These are phyloP conservation scores for Aspergillus fumigatus DNA, from an alignment of 2,329 filamentous ascomycete genomes.

Conservation along the genomic window DNA sequence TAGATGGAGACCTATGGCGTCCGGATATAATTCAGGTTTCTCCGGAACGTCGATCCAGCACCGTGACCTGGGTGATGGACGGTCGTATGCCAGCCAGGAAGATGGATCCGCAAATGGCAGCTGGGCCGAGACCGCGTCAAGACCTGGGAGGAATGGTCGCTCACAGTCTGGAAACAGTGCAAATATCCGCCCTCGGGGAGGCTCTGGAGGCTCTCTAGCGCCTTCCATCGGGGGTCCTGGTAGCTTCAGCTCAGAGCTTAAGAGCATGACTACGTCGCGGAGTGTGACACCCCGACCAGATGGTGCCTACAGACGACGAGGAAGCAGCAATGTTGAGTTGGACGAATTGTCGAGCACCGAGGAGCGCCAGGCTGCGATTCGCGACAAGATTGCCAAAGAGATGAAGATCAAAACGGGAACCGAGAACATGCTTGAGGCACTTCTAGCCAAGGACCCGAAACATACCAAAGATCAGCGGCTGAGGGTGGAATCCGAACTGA, in stretches of 20 bases:
- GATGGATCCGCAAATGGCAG: conserved; percentile 35
- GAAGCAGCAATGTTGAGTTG: conserved; percentile 53
- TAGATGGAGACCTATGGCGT: conserved; percentile 45
- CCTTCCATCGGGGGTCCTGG: conserved; percentile 67
- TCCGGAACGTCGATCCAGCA: conserved; percentile 40
- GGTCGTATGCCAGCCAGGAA: conserved; percentile 37
- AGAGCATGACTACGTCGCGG: conserved; percentile 62
- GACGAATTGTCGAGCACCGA: conserved; percentile 60
- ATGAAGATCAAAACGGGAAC: conserved; percentile 97
- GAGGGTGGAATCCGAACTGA: conserved; percentile 81
- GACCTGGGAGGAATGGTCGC: conserved; percentile 39
- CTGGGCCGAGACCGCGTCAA: conserved; percentile 32
- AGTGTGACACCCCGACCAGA: conserved; percentile 57
- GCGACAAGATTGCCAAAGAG: conserved; percentile 87
- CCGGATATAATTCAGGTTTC: conserved; percentile 39
- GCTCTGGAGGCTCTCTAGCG: conserved; percentile 55
- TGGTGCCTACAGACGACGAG: conserved; percentile 46
- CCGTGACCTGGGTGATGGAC: conserved; percentile 34
- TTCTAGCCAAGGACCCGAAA: conserved; percentile 92
- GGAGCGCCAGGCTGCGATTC: conserved; percentile 68
- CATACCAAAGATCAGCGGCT: conserved; percentile 82
- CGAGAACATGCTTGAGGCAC: conserved; percentile 93
- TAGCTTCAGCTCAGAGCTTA: conserved; percentile 85
- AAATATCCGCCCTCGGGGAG: conserved; percentile 60
- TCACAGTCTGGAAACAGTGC: conserved; percentile 55